phyloP scores from a whole-genome alignment of 1,284 basidiomycete species.

The Apiotrichum veenhuisii region DNA sequence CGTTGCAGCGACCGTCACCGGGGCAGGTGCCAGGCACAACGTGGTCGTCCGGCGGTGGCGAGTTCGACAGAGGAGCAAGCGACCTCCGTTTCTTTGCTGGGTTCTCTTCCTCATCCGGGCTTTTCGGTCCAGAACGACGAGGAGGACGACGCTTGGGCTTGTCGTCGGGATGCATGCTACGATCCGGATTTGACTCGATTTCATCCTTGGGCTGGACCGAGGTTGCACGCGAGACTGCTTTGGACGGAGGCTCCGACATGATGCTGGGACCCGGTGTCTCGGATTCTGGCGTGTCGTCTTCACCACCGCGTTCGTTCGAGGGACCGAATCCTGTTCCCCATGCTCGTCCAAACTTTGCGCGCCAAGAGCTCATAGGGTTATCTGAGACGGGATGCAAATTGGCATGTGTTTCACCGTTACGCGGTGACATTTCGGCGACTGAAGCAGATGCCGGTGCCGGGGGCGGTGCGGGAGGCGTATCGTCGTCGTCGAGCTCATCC shows the following conservation, averaged over 20 bases:
- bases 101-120: constrained; percentile 11
- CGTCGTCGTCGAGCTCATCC: constrained; percentile 19
- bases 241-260: constrained; percentile 4
- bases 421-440: neutral
- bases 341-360: constrained; percentile 20
- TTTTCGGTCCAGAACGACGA: constrained; percentile 8
- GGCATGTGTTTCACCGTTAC: neutral
- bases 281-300: constrained; percentile 19
- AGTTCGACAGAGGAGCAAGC: constrained; percentile 23
- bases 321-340: constrained; percentile 32
- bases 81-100: constrained; percentile 19
- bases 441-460: neutral
- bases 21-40: constrained; percentile 70
- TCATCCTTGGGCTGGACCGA: constrained; percentile 19
- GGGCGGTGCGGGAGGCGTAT: constrained; percentile 1
- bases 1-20: constrained; percentile 91
- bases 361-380: constrained; percentile 17
- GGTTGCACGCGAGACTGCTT: constrained; percentile 9
- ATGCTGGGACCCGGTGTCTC: constrained; percentile 1
- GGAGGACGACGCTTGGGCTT: constrained; percentile 13
- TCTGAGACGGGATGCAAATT: neutral
- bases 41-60: constrained; percentile 30
- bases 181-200: constrained; percentile 11
- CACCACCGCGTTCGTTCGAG: constrained; percentile 38
- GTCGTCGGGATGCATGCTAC: constrained; percentile 10